phyloP scores from a whole-genome alignment of 768 basidiomycete species.

The Suillus spraguei region DNA sequence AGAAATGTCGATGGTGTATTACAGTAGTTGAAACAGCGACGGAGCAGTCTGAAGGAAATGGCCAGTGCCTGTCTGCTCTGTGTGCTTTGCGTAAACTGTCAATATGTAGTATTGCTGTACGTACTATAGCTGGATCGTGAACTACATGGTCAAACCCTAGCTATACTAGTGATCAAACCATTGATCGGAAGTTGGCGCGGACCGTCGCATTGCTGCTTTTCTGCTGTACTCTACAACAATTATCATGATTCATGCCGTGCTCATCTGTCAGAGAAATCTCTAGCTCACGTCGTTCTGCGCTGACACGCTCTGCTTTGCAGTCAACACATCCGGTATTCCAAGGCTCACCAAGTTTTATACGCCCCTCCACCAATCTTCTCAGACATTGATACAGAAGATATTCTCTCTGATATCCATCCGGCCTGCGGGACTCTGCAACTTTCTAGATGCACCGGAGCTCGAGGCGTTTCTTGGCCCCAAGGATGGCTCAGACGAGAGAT shows the following conservation, averaged over 20 bases:
- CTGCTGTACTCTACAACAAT: background rate
- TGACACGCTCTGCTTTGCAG: constrained; percentile 41
- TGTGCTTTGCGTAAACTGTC: background rate
- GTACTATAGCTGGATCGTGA: too few relatives aligned
- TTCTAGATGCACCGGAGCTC: constrained; percentile 90
- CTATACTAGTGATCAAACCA: background rate
- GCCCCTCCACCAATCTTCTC: constrained; percentile 60
- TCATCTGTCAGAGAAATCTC: constrained; percentile 64
- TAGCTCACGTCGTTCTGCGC: constrained; percentile 21
- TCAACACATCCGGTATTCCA: constrained; percentile 91
- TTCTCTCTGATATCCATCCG: constrained; percentile 85
- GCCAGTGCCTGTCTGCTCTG: background rate
- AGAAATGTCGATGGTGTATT: background rate
- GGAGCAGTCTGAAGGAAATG: background rate
- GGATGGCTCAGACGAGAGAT: constrained; percentile 57
- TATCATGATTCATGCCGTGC: constrained; percentile 80
- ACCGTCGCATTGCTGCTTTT: background rate
- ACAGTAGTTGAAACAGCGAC: background rate
- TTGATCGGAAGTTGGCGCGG: background rate
- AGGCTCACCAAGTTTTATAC: constrained; percentile 90
- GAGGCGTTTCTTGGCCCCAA: constrained; percentile 67
- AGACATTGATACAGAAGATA: constrained; percentile 82
- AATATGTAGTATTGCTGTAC: background rate
- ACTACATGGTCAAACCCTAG: too few relatives aligned
- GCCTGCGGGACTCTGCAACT: constrained; percentile 88